A percentile compares a stretch with the other conserved stretches of the same genome.
Conservation (phyloP, 139 green algal species). For the Tetratostichococcus sp. region DNA sequence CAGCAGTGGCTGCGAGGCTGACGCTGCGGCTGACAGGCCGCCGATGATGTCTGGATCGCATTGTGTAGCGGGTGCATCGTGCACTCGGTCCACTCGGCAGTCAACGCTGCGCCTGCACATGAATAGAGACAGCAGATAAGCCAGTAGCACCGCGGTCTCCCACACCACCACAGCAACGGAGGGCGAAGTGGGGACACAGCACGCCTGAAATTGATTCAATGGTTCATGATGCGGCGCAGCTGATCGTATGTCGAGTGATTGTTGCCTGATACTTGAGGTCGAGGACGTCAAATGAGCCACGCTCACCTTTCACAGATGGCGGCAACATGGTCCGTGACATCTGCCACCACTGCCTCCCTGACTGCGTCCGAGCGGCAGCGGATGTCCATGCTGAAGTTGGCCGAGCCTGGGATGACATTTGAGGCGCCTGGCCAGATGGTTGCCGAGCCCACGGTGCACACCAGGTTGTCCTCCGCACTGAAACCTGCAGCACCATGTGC, state of each 20-base stretch:
- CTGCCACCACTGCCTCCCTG: conserved; percentile 17
- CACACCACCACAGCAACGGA: too few relatives aligned
- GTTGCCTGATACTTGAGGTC: too few relatives aligned
- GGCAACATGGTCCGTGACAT: conserved; percentile 22
- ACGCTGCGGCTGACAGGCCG: neutral
- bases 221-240: too few relatives aligned
- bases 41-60: conserved; percentile 36
- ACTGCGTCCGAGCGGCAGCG: conserved; percentile 34
- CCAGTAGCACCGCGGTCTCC: too few relatives aligned
- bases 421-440: conserved; percentile 67
- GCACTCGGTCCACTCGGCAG: conserved; percentile 46
- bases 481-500: neutral
- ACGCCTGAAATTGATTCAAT: too few relatives aligned
- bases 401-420: conserved; percentile 83
- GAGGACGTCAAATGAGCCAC: too few relatives aligned
- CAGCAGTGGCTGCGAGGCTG: neutral
- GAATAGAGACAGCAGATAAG: too few relatives aligned
- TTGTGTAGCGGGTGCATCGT: conserved; percentile 53
- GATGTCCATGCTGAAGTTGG: conserved; percentile 69
- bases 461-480: conserved; percentile 42
- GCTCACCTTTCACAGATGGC: conserved; percentile 7
- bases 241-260: too few relatives aligned
- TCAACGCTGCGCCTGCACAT: conserved; percentile 23
- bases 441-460: conserved; percentile 88
- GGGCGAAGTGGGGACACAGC: too few relatives aligned